phyloP scores from a whole-genome alignment of 306 rosid genomes.

The Luffa aegyptiaca region DNA sequence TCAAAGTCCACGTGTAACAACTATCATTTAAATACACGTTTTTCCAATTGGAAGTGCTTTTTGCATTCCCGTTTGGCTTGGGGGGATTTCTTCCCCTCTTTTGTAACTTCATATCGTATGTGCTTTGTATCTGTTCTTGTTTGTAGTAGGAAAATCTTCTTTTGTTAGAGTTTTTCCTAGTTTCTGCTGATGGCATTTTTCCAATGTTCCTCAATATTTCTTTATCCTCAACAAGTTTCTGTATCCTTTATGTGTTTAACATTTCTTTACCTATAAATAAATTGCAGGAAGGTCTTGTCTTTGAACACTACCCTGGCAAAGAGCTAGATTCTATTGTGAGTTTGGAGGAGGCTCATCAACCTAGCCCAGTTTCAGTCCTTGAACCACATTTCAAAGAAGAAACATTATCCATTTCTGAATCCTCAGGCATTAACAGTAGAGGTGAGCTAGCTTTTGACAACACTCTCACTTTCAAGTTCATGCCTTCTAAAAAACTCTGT shows the following conservation, averaged over 20 bases:
- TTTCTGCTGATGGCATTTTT: neutral
- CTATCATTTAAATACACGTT: neutral
- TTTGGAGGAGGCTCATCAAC: slow-evolving; percentile 37
- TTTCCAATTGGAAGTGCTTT: neutral
- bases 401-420: slow-evolving; percentile 18
- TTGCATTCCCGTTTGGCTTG: neutral
- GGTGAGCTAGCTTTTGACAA: slow-evolving; percentile 26
- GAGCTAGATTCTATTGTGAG: slow-evolving; percentile 26
- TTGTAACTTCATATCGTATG: neutral
- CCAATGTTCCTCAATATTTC: neutral
- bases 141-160: neutral
- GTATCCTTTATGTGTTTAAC: neutral
- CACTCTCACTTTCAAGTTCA: slow-evolving; percentile 5
- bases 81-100: neutral
- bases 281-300: slow-evolving; percentile 40
- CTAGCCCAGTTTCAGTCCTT: slow-evolving; percentile 78
- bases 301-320: slow-evolving; percentile 23
- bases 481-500: neutral
- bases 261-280: neutral
- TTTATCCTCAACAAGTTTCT: neutral
- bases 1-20: neutral
- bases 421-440: slow-evolving; percentile 18
- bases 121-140: neutral
- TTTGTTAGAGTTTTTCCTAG: neutral
- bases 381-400: slow-evolving; percentile 39